phyloP scores from a whole-genome alignment of 169 alveolate species.

The Pseudocohnilembus persalinus region DNA sequence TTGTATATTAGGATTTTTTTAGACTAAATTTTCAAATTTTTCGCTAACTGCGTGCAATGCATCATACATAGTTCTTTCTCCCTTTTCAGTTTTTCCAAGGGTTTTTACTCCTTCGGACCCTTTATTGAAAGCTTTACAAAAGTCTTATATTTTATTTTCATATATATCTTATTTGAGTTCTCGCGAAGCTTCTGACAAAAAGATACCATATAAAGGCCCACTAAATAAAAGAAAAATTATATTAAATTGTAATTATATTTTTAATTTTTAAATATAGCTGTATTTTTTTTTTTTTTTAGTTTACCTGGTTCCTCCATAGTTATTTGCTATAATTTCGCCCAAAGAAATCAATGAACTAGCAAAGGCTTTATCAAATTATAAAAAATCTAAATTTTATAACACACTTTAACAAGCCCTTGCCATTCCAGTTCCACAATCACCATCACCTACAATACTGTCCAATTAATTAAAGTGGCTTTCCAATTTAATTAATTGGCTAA shows the following conservation, averaged over 20 bases:
- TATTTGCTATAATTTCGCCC: slow-evolving; percentile 51
- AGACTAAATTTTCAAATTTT: slow-evolving; percentile 18
- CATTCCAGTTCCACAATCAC: slow-evolving; percentile 56
- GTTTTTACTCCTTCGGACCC: slow-evolving; percentile 40
- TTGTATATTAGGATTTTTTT: slow-evolving; percentile 10
- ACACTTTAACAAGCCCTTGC: slow-evolving; percentile 28
- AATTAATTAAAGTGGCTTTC: slow-evolving; percentile 43
- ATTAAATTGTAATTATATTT: no score
- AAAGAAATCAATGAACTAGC: slow-evolving; percentile 24
- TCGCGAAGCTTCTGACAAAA: slow-evolving; percentile 38
- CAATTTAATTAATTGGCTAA: slow-evolving; percentile 33
- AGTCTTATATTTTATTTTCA: slow-evolving; percentile 34
- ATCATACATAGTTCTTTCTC: slow-evolving; percentile 64
- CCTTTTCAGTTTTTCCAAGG: slow-evolving; percentile 54
- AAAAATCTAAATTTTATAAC: slow-evolving; percentile 29
- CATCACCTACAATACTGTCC: slow-evolving; percentile 62
- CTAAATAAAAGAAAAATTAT: not conserved
- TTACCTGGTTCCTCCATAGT: slow-evolving; percentile 50
- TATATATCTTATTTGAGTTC: slow-evolving; percentile 37
- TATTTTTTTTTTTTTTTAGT: no score
- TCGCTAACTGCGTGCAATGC: slow-evolving; percentile 36
- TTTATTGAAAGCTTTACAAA: slow-evolving; percentile 23
- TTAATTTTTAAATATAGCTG: not conserved
- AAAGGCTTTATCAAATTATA: slow-evolving; percentile 40
- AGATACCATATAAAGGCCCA: slow-evolving; percentile 56